Conservation (phyloP, 2,329 filamentous ascomycete species). For the Coleophoma cylindrospora region DNA sequence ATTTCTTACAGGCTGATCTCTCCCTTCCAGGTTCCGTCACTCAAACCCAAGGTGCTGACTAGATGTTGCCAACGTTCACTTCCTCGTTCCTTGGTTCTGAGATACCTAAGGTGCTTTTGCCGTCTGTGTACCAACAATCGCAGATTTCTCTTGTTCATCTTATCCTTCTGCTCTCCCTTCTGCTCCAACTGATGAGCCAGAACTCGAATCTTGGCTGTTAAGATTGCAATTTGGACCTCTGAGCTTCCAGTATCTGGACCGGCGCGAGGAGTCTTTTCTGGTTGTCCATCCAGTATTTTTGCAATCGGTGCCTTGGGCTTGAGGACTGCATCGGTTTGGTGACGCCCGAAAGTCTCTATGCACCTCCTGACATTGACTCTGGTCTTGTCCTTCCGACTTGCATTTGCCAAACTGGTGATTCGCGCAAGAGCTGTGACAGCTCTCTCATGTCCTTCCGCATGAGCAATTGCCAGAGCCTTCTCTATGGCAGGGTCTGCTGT, state of each 20-base stretch:
- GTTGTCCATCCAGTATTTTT: background rate
- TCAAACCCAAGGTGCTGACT: constrained; percentile 78
- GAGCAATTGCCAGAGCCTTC: constrained; percentile 28
- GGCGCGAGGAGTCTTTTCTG: constrained; percentile 56
- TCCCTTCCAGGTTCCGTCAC: constrained; percentile 82
- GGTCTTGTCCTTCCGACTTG: constrained; percentile 70
- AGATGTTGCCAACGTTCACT: constrained; percentile 86
- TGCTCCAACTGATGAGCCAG: constrained; percentile 67
- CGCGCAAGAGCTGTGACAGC: constrained; percentile 72
- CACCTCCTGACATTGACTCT: constrained; percentile 82
- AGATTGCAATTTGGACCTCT: constrained; percentile 94
- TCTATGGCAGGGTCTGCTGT: constrained; percentile 37
- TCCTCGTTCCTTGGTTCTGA: constrained; percentile 85
- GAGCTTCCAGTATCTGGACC: constrained; percentile 91
- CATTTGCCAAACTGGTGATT: constrained; percentile 74
- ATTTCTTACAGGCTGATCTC: constrained; percentile 69
- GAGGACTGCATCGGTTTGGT: constrained; percentile 74
- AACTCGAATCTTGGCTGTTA: constrained; percentile 89
- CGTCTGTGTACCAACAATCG: constrained; percentile 79
- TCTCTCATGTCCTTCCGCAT: constrained; percentile 54
- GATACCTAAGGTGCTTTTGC: constrained; percentile 83
- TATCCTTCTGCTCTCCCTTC: constrained; percentile 72
- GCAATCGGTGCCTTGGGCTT: constrained; percentile 31
- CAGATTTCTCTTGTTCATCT: constrained; percentile 90
- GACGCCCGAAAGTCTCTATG: constrained; percentile 82